These are phyloP conservation scores for Saccharum spontaneum DNA, from an alignment of 176 grass and related monocot genomes.

Conservation along the genomic window DNA sequence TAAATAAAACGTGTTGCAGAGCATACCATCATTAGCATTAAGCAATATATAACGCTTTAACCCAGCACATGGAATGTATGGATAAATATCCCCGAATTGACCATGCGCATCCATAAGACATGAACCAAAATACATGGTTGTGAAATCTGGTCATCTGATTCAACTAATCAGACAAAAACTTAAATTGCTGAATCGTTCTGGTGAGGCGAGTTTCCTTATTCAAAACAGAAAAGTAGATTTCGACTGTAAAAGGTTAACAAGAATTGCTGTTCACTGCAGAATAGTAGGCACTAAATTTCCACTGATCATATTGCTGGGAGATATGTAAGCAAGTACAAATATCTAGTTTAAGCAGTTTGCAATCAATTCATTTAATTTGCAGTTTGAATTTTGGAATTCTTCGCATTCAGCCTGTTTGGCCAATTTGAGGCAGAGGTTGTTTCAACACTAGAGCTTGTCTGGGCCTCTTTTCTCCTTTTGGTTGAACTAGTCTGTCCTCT, in stretches of 20 bases:
- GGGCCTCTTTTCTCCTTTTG: neutral
- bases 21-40: neutral
- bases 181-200: neutral
- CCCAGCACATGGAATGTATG: neutral
- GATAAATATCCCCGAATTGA: neutral
- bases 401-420: neutral
- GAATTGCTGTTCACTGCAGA: neutral
- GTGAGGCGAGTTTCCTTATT: neutral
- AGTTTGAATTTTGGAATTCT: neutral
- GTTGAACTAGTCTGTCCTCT: neutral
- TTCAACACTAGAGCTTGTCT: neutral
- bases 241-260: neutral
- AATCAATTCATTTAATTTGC: neutral
- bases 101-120: neutral
- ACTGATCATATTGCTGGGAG: neutral
- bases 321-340: conserved; percentile 4
- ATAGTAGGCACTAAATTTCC: conserved; percentile 2
- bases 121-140: neutral
- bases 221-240: neutral
- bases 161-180: neutral
- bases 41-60: neutral
- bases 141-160: neutral
- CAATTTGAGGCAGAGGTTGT: neutral
- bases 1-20: neutral
- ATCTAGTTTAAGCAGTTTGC: neutral